Percentiles rank a stretch among this genome's conserved stretches.
Evolutionary conservation across 2,329 filamentous ascomycete genomes (phyloP).

Genomic region (Chrysosphaeria jannelii): DNA sequence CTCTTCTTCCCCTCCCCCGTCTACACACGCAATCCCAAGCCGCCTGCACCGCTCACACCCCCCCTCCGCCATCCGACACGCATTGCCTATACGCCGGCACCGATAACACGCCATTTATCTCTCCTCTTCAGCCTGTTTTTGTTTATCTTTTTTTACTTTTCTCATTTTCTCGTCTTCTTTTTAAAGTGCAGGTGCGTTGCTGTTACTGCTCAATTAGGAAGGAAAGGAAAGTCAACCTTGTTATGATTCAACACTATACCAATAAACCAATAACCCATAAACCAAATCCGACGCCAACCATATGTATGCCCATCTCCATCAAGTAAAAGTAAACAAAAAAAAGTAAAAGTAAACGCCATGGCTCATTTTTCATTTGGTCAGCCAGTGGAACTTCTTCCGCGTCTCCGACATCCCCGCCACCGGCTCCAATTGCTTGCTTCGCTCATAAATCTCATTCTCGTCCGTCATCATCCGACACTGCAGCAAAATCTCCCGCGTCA

Average conservation of each 20-base stretch:
- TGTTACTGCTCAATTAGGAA: too few species aligned
- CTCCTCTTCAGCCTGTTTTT: too few species aligned
- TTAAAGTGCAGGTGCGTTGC: not conserved
- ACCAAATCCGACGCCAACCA: not conserved
- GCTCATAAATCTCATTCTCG: conserved; percentile 48
- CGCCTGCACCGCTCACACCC: too few species aligned
- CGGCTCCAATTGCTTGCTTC: conserved; percentile 27
- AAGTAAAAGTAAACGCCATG: not conserved
- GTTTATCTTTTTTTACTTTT: not conserved
- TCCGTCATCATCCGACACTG: conserved; percentile 59
- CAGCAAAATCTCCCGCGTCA: conserved; percentile 43
- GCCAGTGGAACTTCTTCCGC: conserved; percentile 39
- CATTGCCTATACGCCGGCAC: too few species aligned
- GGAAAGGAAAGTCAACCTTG: too few species aligned
- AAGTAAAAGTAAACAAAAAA: conserved; percentile 1
- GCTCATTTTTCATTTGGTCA: conserved; percentile 14
- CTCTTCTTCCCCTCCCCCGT: too few species aligned
- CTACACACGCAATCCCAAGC: too few species aligned
- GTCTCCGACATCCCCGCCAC: conserved; percentile 11
- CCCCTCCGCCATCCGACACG: too few species aligned
- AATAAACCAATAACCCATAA: not conserved
- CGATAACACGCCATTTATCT: too few species aligned
- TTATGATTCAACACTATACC: too few species aligned
- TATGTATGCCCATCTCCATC: not conserved
- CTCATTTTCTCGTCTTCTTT: not conserved